Base-by-base conservation (phyloP, 176 grass and related monocot genomes). In the Phragmites australis region DNA sequence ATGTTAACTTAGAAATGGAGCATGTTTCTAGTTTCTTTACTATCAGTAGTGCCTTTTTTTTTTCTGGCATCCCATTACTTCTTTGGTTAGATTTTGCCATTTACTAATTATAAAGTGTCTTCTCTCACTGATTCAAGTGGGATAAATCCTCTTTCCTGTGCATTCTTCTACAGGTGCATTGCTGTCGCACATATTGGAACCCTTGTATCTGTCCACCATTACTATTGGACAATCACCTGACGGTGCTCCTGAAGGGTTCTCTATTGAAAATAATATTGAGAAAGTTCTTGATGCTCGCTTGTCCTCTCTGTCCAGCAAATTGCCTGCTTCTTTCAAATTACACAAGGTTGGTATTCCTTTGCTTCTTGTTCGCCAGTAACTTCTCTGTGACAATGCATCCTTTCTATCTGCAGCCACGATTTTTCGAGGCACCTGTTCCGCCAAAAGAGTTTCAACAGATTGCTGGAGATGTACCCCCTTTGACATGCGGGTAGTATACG, bases 401-500 rank as follows among this genome's bases (percentile, higher is more conserved):
- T 84, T 67, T 68, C 13, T 42, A 11, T 19, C 32, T 34, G 10
- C 86, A 97, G 93, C 93, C 83, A 56, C 51, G 58, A 17, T 82
- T 97, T 81, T 93, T 70, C 47, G 86, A 87, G 69, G 93, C 86
- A 61, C 49, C 89, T 85, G 9, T 89, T 31, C 82, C 91, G 6
- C 87, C 81, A n/a, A 69, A 86, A 77, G 90, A 83, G 17, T 93
- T 93, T 72, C 94, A 89, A 52, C 90, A 89, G 63, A 83, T 62
- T 18, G 15, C 25, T 48, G 75, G 86, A 45, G 83, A 83, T 70
- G 19, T 82, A 48, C 79, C 64, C 21, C 87, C 52, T 87, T 91
- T 97, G 81, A 97, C 83, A 83, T 93, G 94, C 91, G 94, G 94
- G 91, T 97, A 97, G 39, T 86, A 62, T 69, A 82, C 50, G 81